These are phyloP conservation scores for Leptographium procerum DNA, from an alignment of 2,329 filamentous ascomycete genomes.

Conservation along the genomic window DNA sequence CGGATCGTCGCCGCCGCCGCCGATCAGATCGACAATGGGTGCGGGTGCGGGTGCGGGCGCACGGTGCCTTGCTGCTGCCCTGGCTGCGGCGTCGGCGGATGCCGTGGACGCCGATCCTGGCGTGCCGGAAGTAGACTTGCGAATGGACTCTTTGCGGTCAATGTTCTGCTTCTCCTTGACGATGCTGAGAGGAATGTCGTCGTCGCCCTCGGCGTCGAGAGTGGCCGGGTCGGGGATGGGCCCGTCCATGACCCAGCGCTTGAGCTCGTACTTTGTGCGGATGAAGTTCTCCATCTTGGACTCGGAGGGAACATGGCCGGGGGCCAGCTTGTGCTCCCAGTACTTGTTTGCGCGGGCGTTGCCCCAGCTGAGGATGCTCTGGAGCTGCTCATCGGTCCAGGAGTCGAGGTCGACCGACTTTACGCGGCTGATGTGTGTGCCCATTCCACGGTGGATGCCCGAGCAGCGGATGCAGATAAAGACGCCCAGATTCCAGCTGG, in stretches of 20 bases:
- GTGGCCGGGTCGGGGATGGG: conserved; percentile 86
- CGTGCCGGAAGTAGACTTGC: conserved; percentile 47
- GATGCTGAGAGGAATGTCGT: conserved; percentile 58
- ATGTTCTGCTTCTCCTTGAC: conserved; percentile 57
- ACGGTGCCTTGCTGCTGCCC: conserved; percentile 3
- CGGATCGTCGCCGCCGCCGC: conserved; percentile 29
- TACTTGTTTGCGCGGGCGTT: conserved; percentile 97
- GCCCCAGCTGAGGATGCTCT: conserved; percentile 90
- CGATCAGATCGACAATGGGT: conserved; percentile 58
- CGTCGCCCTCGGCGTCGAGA: conserved; percentile 72
- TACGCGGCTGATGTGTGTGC: conserved; percentile 94
- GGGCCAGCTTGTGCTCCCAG: conserved; percentile 90
- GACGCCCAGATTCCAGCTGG: conserved; percentile 95
- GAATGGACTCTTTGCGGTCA: conserved; percentile 44
- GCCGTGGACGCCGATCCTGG: conserved; percentile 19
- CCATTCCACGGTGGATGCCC: conserved; percentile 97
- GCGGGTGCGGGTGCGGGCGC: conserved; percentile 21
- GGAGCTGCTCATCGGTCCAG: conserved; percentile 96
- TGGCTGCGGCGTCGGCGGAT: not conserved
- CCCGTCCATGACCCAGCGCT: conserved; percentile 99
- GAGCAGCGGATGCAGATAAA: conserved; percentile 98
- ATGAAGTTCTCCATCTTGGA: conserved; percentile 99
- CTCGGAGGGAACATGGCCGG: conserved; percentile 87
- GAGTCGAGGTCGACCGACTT: conserved; percentile 97
- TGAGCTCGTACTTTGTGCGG: conserved; percentile 95